Conservation (phyloP, 208 protist genomes). For the Trypanosoma cruzi region DNA sequence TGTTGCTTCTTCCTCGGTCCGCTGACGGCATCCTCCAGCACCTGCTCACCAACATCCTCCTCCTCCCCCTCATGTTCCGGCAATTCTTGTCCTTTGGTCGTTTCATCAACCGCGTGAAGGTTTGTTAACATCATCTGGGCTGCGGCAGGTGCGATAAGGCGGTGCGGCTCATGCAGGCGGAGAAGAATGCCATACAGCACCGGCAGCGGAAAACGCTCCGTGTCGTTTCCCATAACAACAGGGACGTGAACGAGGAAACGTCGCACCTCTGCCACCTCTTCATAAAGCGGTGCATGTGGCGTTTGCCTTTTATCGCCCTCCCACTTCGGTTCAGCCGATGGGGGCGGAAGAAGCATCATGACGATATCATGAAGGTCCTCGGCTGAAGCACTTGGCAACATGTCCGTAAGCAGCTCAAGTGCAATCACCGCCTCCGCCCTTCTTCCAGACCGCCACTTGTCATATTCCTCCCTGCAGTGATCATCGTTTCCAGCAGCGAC, state of each 20-base stretch:
- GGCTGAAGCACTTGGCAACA: constrained; percentile 25
- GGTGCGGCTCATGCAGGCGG: constrained; percentile 25
- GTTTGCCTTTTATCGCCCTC: neutral
- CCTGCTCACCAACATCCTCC: neutral
- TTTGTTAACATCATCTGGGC: constrained; percentile 23
- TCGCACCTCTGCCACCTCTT: neutral
- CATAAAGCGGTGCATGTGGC: neutral
- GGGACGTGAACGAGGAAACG: constrained; percentile 38
- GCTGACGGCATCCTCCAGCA: neutral
- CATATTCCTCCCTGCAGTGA: neutral
- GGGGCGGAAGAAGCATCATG: constrained; percentile 16
- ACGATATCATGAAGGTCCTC: constrained; percentile 31
- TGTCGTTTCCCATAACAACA: constrained; percentile 40
- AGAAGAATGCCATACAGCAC: constrained; percentile 15
- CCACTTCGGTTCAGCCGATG: neutral
- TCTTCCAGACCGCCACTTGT: neutral
- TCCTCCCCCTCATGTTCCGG: neutral
- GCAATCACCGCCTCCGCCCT: constrained; percentile 1
- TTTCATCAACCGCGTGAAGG: constrained; percentile 3
- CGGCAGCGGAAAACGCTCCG: constrained; percentile 34
- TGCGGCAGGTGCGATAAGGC: constrained; percentile 18
- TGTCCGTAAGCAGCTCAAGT: constrained; percentile 29
- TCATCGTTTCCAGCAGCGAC: neutral
- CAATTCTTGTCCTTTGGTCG: neutral
- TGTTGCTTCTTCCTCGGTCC: neutral